Conservation (phyloP, 2,329 filamentous ascomycete genomes). For the Passalora sequoiae region DNA sequence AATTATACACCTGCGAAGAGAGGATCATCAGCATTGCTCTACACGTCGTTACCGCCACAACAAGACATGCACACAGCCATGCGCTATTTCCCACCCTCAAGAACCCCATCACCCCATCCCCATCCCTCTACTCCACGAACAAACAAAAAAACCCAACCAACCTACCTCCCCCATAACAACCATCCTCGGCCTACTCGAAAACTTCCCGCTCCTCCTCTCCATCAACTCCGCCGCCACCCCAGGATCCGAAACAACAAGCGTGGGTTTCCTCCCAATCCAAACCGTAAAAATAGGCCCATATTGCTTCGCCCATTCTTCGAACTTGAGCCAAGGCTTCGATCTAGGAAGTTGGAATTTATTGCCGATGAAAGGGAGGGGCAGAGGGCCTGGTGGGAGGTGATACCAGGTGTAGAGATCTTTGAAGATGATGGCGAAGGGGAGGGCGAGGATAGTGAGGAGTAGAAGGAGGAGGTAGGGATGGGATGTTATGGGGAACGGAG, state of each 20-base stretch:
- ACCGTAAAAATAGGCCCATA: slow-evolving; percentile 48
- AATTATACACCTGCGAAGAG: slow-evolving; percentile 44
- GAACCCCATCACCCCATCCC: too few relatives aligned
- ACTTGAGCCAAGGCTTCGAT: slow-evolving; percentile 37
- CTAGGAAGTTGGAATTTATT: slow-evolving; percentile 36
- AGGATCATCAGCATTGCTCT: too few relatives aligned
- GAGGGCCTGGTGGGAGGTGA: slow-evolving; percentile 46
- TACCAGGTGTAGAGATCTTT: slow-evolving; percentile 33
- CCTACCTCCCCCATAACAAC: too few relatives aligned
- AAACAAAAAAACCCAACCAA: too few relatives aligned
- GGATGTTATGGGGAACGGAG: slow-evolving; percentile 1
- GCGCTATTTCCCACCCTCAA: too few relatives aligned
- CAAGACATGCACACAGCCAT: too few relatives aligned
- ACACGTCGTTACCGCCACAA: too few relatives aligned
- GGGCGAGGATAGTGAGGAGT: slow-evolving; percentile 19
- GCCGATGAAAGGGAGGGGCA: slow-evolving; percentile 44
- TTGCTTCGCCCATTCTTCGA: slow-evolving; percentile 41
- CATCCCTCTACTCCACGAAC: too few relatives aligned
- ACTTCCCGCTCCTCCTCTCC: slow-evolving; percentile 34
- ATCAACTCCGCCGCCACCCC: slow-evolving; percentile 42
- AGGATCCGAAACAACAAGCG: slow-evolving; percentile 44
- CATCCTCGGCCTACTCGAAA: slow-evolving; percentile 35
- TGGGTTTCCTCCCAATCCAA: slow-evolving; percentile 45
- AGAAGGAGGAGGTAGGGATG: slow-evolving; percentile 22
- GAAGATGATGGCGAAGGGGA: slow-evolving; percentile 25